phyloP scores from a whole-genome alignment of 2,329 filamentous ascomycete genomes.

The Elsinoe arachidis region DNA sequence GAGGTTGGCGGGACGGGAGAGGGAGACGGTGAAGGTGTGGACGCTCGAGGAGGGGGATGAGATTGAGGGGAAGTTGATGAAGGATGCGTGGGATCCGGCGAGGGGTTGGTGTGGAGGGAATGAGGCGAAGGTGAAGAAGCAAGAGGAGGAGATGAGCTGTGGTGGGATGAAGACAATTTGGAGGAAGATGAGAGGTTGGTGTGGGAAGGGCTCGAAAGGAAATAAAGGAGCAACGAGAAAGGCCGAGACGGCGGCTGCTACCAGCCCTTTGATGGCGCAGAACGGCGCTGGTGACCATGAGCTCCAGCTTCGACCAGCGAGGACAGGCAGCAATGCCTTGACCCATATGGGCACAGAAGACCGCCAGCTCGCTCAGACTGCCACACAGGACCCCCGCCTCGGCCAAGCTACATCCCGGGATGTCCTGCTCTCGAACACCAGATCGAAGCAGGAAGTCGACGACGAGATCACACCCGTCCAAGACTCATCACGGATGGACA shows the following conservation, averaged over 20 bases:
- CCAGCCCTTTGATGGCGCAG: background rate
- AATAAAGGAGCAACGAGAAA: background rate
- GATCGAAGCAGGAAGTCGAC: background rate
- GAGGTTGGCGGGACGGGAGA: background rate
- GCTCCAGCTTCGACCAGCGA: background rate
- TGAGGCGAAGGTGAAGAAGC: background rate
- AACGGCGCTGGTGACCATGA: background rate
- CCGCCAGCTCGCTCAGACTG: background rate
- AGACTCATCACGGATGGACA: background rate
- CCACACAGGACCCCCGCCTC: background rate
- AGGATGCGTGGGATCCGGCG: slow-evolving; percentile 4
- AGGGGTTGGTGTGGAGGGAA: background rate
- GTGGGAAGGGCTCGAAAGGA: background rate
- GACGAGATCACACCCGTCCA: background rate
- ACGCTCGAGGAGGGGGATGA: background rate
- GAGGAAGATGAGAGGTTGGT: background rate
- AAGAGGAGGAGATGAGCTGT: background rate
- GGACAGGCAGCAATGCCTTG: background rate
- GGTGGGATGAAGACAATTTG: background rate
- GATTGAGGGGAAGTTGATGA: background rate
- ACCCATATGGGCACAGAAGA: background rate
- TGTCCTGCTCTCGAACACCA: background rate
- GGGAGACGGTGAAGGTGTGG: slow-evolving; percentile 2
- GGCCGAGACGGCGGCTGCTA: too few relatives aligned
- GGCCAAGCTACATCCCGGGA: background rate